Conservation (phyloP, 164 flowering plant genomes). For the Macadamia tetraphylla region DNA sequence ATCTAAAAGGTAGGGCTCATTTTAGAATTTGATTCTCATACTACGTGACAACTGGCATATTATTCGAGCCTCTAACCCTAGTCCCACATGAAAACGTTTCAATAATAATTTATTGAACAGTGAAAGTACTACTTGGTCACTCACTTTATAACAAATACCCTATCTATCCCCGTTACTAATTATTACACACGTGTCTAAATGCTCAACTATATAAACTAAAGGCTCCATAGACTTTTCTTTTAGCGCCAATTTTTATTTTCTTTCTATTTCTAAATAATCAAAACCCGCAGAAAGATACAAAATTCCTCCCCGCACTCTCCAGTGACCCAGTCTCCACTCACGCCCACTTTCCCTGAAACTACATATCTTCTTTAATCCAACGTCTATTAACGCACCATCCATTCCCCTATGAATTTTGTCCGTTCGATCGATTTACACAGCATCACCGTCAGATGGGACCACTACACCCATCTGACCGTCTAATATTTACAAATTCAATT, state of each 20-base stretch:
- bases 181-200: neutral
- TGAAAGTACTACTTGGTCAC: too few species aligned
- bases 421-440: conserved; percentile 21
- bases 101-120: too few species aligned
- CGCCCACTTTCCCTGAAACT: conserved; percentile 6
- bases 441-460: conserved; percentile 29
- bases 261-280: neutral
- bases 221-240: neutral
- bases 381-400: conserved; percentile 21
- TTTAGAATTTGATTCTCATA: too few species aligned
- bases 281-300: neutral
- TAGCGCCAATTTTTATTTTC: neutral
- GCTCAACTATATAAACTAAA: too few species aligned
- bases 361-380: conserved; percentile 19
- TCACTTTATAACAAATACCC: too few species aligned
- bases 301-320: neutral
- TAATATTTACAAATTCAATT: conserved; percentile 43
- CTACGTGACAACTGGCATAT: too few species aligned
- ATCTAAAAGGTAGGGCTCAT: too few species aligned
- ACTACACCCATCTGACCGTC: conserved; percentile 37
- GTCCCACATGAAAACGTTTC: too few species aligned
- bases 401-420: conserved; percentile 39
- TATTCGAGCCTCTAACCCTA: too few species aligned
- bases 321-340: neutral
- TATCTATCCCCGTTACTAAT: too few species aligned